These are phyloP conservation scores for Peniophora sp. DNA, from an alignment of 1,284 basidiomycete genomes.

Conservation along the genomic window DNA sequence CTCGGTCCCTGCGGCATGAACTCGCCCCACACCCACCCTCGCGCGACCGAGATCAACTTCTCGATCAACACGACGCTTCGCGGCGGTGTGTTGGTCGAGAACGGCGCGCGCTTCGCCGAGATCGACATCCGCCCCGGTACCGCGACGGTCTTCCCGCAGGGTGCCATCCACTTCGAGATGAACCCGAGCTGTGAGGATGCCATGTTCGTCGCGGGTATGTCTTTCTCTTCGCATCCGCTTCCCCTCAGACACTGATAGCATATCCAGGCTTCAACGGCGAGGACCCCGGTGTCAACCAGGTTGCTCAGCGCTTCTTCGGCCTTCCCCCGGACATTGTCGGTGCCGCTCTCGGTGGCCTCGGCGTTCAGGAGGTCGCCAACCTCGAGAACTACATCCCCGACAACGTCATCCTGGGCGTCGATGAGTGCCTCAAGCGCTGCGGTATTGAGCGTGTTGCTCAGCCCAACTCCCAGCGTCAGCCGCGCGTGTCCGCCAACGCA, in stretches of 20 bases:
- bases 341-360: slow-evolving; percentile 19
- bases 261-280: neutral
- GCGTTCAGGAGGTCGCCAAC: slow-evolving; percentile 16
- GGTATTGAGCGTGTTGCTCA: neutral
- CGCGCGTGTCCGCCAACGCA: slow-evolving; percentile 1
- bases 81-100: slow-evolving; percentile 26
- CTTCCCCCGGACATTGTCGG: slow-evolving; percentile 20
- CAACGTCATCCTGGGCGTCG: slow-evolving; percentile 2
- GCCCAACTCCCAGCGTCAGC: slow-evolving; percentile 1
- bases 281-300: neutral
- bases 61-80: slow-evolving; percentile 24
- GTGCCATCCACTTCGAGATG: slow-evolving; percentile 27
- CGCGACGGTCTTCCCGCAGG: slow-evolving; percentile 27
- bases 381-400: slow-evolving; percentile 11
- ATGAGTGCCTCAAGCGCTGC: slow-evolving; percentile 1
- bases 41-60: slow-evolving; percentile 23
- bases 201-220: slow-evolving; percentile 6
- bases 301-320: slow-evolving; percentile 12
- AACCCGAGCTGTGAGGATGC: slow-evolving; percentile 21
- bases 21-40: slow-evolving; percentile 23
- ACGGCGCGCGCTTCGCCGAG: slow-evolving; percentile 25
- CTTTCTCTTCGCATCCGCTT: too few relatives aligned
- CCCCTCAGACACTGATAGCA: too few relatives aligned
- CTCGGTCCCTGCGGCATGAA: slow-evolving; percentile 20
- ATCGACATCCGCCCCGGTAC: slow-evolving; percentile 22